Conservation (phyloP, 768 basidiomycete species). For the Suillus placidus region DNA sequence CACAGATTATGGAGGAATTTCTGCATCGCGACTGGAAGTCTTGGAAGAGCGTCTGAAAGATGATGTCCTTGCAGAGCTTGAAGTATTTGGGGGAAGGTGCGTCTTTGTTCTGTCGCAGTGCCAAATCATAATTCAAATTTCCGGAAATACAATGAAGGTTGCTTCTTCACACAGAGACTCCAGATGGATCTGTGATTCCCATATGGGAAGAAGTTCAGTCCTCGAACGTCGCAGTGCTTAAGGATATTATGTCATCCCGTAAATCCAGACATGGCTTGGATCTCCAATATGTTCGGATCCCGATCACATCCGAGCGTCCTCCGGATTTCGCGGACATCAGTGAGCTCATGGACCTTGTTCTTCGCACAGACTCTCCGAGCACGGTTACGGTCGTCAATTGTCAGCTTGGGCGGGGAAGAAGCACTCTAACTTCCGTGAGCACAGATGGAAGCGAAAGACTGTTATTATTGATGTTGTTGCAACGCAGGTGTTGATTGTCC, state of each 20-base stretch:
- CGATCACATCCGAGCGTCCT: constrained; percentile 88
- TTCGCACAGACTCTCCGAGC: constrained; percentile 64
- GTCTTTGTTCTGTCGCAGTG: constrained; percentile 14
- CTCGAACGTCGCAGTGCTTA: constrained; percentile 75
- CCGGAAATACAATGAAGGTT: constrained; percentile 46
- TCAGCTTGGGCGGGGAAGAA: constrained; percentile 91
- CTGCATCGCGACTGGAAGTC: constrained; percentile 82
- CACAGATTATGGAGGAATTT: constrained; percentile 93
- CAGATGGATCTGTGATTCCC: constrained; percentile 87
- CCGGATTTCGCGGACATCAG: constrained; percentile 75
- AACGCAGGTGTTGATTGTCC: constrained; percentile 70
- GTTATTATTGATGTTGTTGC: constrained; percentile 1
- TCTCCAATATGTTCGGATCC: constrained; percentile 81
- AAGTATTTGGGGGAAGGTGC: constrained; percentile 81
- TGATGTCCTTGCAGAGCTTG: constrained; percentile 85
- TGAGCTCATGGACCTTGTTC: constrained; percentile 78
- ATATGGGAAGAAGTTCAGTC: constrained; percentile 89
- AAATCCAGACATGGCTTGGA: constrained; percentile 50
- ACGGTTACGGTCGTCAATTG: constrained; percentile 93
- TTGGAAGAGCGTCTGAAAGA: constrained; percentile 88
- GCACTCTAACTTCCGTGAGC: constrained; percentile 84
- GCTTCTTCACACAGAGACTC: constrained; percentile 86
- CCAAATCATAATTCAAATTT: constrained; percentile 8
- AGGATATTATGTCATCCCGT: constrained; percentile 81
- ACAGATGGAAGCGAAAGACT: not conserved